Conservation (phyloP, 169 alveolate genomes). For the Plasmodium chabaudi region DNA sequence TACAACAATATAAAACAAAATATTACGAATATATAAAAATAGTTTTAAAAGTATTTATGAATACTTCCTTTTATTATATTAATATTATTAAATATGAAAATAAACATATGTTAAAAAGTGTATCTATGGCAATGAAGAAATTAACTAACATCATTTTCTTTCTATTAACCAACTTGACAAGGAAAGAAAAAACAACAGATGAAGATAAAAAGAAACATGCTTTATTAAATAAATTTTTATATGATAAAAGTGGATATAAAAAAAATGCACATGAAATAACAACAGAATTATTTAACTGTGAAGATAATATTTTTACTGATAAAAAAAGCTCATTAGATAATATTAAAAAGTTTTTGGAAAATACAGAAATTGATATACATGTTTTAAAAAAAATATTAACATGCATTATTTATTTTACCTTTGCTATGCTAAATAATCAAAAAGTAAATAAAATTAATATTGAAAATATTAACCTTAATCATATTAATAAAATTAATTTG, state of each 20-base stretch:
- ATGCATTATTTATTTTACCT: constrained; percentile 62
- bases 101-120: constrained; percentile 50
- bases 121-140: constrained; percentile 64
- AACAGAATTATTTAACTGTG: not conserved
- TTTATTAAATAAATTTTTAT: not conserved
- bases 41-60: constrained; percentile 54
- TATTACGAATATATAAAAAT: constrained; percentile 64
- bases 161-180: constrained; percentile 22
- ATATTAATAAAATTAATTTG: constrained; percentile 40
- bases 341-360: constrained; percentile 46
- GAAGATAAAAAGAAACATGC: not conserved
- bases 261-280: not conserved
- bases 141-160: constrained; percentile 46
- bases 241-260: not conserved
- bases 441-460: constrained; percentile 54
- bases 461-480: constrained; percentile 53
- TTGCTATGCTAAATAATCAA: constrained; percentile 63
- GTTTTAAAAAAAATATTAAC: constrained; percentile 62
- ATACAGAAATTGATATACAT: constrained; percentile 55
- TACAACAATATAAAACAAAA: constrained; percentile 61
- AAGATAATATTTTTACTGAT: not conserved
- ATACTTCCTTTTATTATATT: constrained; percentile 52
- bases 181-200: constrained; percentile 36
- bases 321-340: constrained; percentile 10
- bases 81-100: constrained; percentile 58